Base-by-base conservation (phyloP, 768 basidiomycete species). In the Termitomyces sp. region DNA sequence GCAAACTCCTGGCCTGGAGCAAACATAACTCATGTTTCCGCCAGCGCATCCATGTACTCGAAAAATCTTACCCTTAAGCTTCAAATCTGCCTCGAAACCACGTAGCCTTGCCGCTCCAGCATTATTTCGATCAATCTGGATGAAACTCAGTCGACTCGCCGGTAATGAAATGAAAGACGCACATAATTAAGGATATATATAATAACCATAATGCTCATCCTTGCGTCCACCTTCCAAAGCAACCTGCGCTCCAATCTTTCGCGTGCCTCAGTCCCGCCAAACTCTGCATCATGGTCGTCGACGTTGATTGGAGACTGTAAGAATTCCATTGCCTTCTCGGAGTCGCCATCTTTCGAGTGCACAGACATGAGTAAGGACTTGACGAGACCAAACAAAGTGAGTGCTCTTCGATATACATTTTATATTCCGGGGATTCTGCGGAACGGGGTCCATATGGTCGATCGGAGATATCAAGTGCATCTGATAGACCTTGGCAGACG, bases 61-160 rank as follows among this genome's bases (percentile, higher is more conserved):
- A 23, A 23, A 33, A 33, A 43, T 14, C 56, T 4, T 70, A 40
- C 81, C 84, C 48, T 75, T 70, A 26, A 88, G 68, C 45, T 78
- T 66, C 40, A 88, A 73, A 64, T 88, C 86, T 21, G 70, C 66
- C 60, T 87, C 84, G 54, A 88, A 85, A 0, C 87, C 87, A 38
- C 79, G 76, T 31, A 88, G 69, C 49, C 87, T 73, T 28, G 86
- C 87, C 11, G 84, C 87, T 50, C 84, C 73, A 38, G 78, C 85
- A 63, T 88, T 88, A 63, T 88, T 89, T 35, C 88, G 77, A 66
- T 89, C 88, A 54, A 89, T 87, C 74, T 75, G 23, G 56, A 74
- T 40, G 56, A 75, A 76, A n/a, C 28, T 63, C 45, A 76, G 75
- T 38, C 12, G 33, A 35, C 11, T 19, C 17, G 47, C 23, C 19